These are phyloP conservation scores for Aspergillus sp. DNA, from an alignment of 2,329 filamentous ascomycete species.

Conservation along the genomic window DNA sequence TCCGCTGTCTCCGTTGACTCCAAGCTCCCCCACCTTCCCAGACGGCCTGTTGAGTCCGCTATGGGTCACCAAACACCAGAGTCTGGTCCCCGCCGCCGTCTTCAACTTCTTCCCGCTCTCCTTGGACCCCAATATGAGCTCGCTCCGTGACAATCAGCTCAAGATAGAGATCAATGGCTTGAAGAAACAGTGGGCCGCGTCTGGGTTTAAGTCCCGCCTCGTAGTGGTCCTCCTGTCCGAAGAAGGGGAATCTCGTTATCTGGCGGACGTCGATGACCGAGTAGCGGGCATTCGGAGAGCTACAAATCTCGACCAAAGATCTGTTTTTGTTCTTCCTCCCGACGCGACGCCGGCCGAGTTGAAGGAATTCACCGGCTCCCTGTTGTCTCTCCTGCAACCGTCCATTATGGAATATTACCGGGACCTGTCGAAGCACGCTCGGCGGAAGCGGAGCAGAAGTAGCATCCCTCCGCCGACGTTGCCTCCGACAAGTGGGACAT, in stretches of 20 bases:
- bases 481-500: conserved; percentile 73
- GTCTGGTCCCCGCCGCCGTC: conserved; percentile 69
- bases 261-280: conserved; percentile 60
- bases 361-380: conserved; percentile 60
- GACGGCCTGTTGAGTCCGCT: conserved; percentile 74
- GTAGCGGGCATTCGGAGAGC: conserved; percentile 68
- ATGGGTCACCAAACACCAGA: conserved; percentile 86
- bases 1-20: conserved; percentile 80
- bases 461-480: conserved; percentile 70
- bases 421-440: conserved; percentile 82
- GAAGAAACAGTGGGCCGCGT: conserved; percentile 52
- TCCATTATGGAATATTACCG: conserved; percentile 81
- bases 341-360: conserved; percentile 63
- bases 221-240: conserved; percentile 71
- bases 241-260: conserved; percentile 53
- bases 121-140: conserved; percentile 62
- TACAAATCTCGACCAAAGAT: conserved; percentile 72
- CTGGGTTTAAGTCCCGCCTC: conserved; percentile 64
- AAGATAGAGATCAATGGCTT: conserved; percentile 77
- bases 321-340: conserved; percentile 73
- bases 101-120: conserved; percentile 72
- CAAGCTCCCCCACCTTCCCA: conserved; percentile 72
- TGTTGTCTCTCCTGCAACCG: conserved; percentile 64
- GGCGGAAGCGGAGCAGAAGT: conserved; percentile 76
- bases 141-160: conserved; percentile 74